phyloP scores from a whole-genome alignment of 164 flowering plant genomes.

The Chimonanthus salicifolius region DNA sequence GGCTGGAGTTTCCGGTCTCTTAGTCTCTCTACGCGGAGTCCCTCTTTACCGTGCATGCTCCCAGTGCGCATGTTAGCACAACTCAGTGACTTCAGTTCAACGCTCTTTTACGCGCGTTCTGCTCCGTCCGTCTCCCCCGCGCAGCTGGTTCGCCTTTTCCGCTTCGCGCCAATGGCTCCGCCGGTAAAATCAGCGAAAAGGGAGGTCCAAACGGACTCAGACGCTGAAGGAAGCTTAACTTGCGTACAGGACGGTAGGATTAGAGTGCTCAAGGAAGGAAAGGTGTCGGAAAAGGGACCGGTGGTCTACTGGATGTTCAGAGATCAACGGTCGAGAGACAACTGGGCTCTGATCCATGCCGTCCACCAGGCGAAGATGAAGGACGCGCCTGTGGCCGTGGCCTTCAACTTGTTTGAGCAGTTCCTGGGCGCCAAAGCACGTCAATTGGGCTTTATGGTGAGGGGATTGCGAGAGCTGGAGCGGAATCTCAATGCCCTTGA shows the following conservation, averaged over 20 bases:
- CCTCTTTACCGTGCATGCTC: not conserved
- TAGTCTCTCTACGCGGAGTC: not conserved
- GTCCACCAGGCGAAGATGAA: conserved; percentile 66
- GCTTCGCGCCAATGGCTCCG: not conserved
- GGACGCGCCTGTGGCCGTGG: conserved; percentile 73
- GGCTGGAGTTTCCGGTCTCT: too few species aligned
- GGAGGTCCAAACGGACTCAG: not conserved
- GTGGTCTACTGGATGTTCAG: conserved; percentile 99
- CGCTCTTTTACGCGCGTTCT: conserved; percentile 1
- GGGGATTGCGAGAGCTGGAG: conserved; percentile 63
- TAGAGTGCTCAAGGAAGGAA: conserved; percentile 54
- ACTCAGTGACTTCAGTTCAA: not conserved
- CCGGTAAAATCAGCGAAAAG: not conserved
- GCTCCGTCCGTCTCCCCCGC: not conserved
- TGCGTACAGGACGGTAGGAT: conserved; percentile 55
- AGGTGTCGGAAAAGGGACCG: conserved; percentile 44
- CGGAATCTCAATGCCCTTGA: conserved; percentile 32
- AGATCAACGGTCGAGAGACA: conserved; percentile 83
- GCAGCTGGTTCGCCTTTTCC: not conserved
- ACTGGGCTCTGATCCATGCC: conserved; percentile 95
- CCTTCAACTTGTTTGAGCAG: conserved; percentile 76
- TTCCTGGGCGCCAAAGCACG: conserved; percentile 82
- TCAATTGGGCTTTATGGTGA: conserved; percentile 86
- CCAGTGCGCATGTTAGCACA: not conserved
- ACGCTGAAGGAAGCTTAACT: not conserved